Evolutionary conservation across 2,329 filamentous ascomycete genomes (phyloP), one percentile per base, ranked within the genome.

Genomic region (Eutypa lata): DNA sequence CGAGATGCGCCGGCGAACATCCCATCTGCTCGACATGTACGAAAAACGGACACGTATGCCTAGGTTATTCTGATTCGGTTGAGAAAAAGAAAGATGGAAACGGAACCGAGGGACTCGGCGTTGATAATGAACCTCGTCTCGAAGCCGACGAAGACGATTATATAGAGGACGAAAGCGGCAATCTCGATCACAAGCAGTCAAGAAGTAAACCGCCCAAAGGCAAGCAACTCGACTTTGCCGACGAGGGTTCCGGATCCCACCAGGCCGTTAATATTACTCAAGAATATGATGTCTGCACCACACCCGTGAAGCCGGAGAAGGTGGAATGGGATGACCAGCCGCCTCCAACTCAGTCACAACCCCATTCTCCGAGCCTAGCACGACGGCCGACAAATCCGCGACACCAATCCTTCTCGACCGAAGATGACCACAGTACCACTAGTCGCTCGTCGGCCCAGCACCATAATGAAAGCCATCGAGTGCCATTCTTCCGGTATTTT

Each of bases 401-500:
- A 40, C 68, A 68, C 4, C 64, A 64, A 2, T 76, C 73, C 6
- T 73, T 71, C 51, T 74, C 72, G 46, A 67, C 66, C 54, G 72
- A 76, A 43, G 72, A 73, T 49, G 67, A 68, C 18, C 68, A 67
- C 24, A 75, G 71, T 55, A 67, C 70, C 0, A 66, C 65, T 51
- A 69, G 69, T 51, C 71, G 69, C 26, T 81, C 78, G 21, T 76
- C 78, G 1, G 62, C 73, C 11, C 70, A 77, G 48, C 73, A 81
- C 56, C 75, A 81, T 60, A 69, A 74, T 28, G 77, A 81, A 67
- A 76, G 81, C 55, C 76, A 88, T 64, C 81, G 87, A 50, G 89
- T 96, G 57, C 91, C 91, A 0, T 96, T 94, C 68, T 96, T 96
- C 63, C 80, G 91, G 55, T 96, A 94, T 70, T 94, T 96, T 66